Evolutionary conservation across 148 eudicot genomes (phyloP).

Genomic region (Fagopyrum esculentum): DNA sequence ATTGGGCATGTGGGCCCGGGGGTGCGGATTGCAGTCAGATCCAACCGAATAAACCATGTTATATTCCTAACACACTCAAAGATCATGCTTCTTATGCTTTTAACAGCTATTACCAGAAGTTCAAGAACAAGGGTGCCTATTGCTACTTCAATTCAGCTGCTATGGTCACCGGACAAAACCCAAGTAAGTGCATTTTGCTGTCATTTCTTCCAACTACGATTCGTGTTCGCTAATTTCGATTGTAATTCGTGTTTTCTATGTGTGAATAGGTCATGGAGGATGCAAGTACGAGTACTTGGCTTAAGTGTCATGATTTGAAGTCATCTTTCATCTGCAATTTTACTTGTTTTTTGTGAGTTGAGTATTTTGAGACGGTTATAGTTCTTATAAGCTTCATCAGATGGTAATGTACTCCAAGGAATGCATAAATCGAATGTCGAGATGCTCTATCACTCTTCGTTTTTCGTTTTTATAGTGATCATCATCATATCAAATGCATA

Average conservation of each 20-base stretch:
- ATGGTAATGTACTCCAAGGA: neutral
- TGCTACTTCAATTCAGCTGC: constrained; percentile 78
- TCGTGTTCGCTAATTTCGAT: no score
- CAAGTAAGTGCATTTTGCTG: constrained; percentile 39
- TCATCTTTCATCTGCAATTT: neutral
- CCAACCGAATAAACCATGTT: constrained; percentile 43
- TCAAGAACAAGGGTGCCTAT: constrained; percentile 53
- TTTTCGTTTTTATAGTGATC: neutral
- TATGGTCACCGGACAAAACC: constrained; percentile 45
- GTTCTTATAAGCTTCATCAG: neutral
- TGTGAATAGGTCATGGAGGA: constrained; percentile 34
- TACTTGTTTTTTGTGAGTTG: neutral
- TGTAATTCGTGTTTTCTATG: neutral
- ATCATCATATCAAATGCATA: no score
- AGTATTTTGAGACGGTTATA: neutral
- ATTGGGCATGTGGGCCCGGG: constrained; percentile 69
- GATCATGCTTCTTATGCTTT: constrained; percentile 81
- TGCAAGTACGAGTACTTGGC: constrained; percentile 38
- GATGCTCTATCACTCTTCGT: neutral
- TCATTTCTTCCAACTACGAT: no score
- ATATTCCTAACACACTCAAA: constrained; percentile 47
- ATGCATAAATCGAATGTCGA: neutral
- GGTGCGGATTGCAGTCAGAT: constrained; percentile 60
- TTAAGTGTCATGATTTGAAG: neutral
- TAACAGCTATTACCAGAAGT: constrained; percentile 73